A percentile compares a stretch with the other conserved stretches of the same genome.
These are phyloP conservation scores for Cladosporium sp. DNA, from an alignment of 2,329 filamentous ascomycete genomes.

Conservation along the genomic window DNA sequence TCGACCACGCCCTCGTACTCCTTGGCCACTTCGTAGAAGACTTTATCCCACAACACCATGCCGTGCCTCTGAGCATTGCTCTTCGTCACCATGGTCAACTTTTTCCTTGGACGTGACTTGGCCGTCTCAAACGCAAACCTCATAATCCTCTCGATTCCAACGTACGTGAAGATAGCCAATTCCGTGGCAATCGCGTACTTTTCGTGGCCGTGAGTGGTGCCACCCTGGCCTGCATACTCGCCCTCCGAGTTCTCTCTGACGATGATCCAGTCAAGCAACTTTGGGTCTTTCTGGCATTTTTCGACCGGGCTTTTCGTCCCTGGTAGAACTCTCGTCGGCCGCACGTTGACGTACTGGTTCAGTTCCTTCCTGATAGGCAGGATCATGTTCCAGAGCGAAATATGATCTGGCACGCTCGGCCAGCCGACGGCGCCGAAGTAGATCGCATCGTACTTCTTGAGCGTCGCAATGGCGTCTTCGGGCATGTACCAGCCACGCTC, in stretches of 20 bases:
- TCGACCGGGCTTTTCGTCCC: slow-evolving; percentile 45
- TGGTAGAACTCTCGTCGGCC: slow-evolving; percentile 50
- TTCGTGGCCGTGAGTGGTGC: slow-evolving; percentile 44
- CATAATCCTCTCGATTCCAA: slow-evolving; percentile 50
- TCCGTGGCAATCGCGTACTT: slow-evolving; percentile 47
- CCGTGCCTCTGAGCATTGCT: slow-evolving; percentile 51
- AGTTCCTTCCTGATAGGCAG: slow-evolving; percentile 67
- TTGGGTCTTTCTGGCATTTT: slow-evolving; percentile 35
- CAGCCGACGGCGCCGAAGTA: slow-evolving; percentile 62
- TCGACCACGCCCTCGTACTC: slow-evolving; percentile 47
- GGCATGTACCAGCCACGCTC: slow-evolving; percentile 56
- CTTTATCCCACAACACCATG: slow-evolving; percentile 52
- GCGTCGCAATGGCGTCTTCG: slow-evolving; percentile 50
- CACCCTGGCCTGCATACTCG: slow-evolving; percentile 51
- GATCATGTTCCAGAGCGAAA: slow-evolving; percentile 66
- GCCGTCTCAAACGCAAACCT: slow-evolving; percentile 51
- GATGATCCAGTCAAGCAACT: slow-evolving; percentile 50
- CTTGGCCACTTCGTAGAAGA: slow-evolving; percentile 48
- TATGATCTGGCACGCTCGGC: slow-evolving; percentile 66
- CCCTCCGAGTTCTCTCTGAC: slow-evolving; percentile 51
- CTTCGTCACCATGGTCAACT: slow-evolving; percentile 53
- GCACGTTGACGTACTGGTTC: slow-evolving; percentile 68
- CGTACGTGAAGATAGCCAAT: slow-evolving; percentile 48
- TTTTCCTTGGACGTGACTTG: slow-evolving; percentile 43
- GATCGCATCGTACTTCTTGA: slow-evolving; percentile 56